Evolutionary conservation across 306 rosid genomes (phyloP), one percentile per base, ranked within the genome.

Genomic region (Benincasa hispida): DNA sequence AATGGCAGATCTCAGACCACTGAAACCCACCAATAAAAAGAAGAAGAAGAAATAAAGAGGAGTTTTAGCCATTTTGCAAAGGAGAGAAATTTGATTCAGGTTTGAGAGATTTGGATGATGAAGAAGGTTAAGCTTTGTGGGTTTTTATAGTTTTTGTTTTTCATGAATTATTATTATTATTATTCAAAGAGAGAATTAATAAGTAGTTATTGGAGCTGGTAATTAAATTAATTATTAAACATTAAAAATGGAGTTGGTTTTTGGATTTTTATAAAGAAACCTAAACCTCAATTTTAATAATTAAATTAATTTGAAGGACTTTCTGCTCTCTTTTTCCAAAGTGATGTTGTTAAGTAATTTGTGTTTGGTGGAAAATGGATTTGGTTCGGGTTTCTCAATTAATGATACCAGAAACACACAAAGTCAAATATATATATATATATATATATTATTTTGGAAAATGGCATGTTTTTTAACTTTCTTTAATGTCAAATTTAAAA

Each of bases 21-120:
- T 24, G 22, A 85, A 76, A 75, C 79, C 42, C 56, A 87, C 50
- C 55, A 84, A 58, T 7, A 84, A 78, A 58, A 87, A 61, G 28
- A 79, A 82, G 39, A 78, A 22, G 51, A 78, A 82, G 58, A 55
- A 68, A 6, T 17, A 50, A 59, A 39, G 6, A n/a, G 57, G 4
- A 19, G 54, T 10, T 39, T 69, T 62, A 19, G 85, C 80, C 88
- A 86, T 86, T 63, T 83, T 41, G 51, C 21, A 72, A 30, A 19
- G 10, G 32, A 18, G 77, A 51, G 32, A 17, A 15, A 53, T 19
- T 72, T 9, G 76, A 72, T 48, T 24, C 41, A 50, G 28, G 61
- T 42, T 42, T 69, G 34, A 69, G 56, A 42, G 56, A 5, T 69
- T 69, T 72, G 14, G 60, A 48, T 50, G 76, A 72, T 3, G 58